These are phyloP conservation scores for Penicillium odoratum DNA, from an alignment of 495 filamentous ascomycete genomes.

Conservation along the genomic window DNA sequence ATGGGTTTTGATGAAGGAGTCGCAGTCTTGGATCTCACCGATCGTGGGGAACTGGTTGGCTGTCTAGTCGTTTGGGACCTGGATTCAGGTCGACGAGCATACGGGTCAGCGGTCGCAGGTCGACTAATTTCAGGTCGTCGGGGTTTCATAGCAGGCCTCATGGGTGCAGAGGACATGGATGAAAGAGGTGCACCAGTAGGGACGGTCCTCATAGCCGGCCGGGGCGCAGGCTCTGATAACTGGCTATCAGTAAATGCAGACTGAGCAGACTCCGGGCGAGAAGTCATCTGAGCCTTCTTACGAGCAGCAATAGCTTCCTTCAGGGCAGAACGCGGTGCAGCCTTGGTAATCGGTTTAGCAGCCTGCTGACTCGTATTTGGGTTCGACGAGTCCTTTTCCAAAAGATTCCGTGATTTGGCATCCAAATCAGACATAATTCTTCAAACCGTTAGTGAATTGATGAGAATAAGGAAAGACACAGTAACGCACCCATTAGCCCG, in stretches of 20 bases:
- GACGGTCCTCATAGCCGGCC: slow-evolving; percentile 30
- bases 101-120: slow-evolving; percentile 62
- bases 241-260: slow-evolving; percentile 48
- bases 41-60: slow-evolving; percentile 45
- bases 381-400: slow-evolving; percentile 80
- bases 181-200: slow-evolving; percentile 37
- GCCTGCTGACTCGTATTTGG: slow-evolving; percentile 61
- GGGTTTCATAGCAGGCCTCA: slow-evolving; percentile 52
- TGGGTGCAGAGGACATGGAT: slow-evolving; percentile 58
- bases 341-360: slow-evolving; percentile 39
- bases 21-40: slow-evolving; percentile 29
- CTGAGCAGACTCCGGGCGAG: slow-evolving; percentile 75
- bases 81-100: slow-evolving; percentile 40
- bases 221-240: slow-evolving; percentile 41
- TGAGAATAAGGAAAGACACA: background rate
- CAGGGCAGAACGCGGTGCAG: slow-evolving; percentile 57
- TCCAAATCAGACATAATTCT: slow-evolving; percentile 78
- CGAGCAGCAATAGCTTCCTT: slow-evolving; percentile 83
- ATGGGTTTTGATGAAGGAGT: slow-evolving; percentile 32
- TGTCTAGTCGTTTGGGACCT: slow-evolving; percentile 34
- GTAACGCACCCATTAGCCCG: slow-evolving; percentile 67
- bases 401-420: slow-evolving; percentile 64
- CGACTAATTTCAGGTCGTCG: slow-evolving; percentile 50
- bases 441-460: slow-evolving; percentile 29
- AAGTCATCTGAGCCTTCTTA: slow-evolving; percentile 64